These are phyloP conservation scores for Papiliotrema nemorosa DNA, from an alignment of 1,284 basidiomycete genomes.

Conservation along the genomic window DNA sequence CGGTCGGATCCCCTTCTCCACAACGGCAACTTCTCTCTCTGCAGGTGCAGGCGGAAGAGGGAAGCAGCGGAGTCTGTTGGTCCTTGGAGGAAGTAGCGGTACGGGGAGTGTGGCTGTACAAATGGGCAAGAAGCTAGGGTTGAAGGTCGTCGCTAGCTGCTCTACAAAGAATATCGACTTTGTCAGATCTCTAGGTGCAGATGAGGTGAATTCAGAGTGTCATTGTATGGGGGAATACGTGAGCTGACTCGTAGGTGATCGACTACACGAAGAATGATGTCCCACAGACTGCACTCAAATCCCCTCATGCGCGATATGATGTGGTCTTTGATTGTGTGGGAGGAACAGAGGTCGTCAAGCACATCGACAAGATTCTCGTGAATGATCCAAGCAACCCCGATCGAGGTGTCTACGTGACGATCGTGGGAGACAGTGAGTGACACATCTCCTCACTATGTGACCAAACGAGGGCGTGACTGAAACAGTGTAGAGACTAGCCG, in stretches of 20 bases:
- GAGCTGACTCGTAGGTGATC: constrained; percentile 49
- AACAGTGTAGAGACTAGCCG: constrained; percentile 12
- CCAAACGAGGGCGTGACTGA: too few species aligned
- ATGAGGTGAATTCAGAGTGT: constrained; percentile 37
- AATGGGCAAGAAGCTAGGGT: constrained; percentile 59
- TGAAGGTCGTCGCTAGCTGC: constrained; percentile 58
- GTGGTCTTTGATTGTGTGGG: constrained; percentile 42
- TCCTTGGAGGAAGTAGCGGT: constrained; percentile 64
- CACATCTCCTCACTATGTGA: too few species aligned
- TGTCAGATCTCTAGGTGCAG: constrained; percentile 52
- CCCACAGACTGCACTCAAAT: constrained; percentile 48
- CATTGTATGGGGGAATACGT: neutral
- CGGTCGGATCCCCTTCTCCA: constrained; percentile 42
- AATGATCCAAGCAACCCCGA: constrained; percentile 18
- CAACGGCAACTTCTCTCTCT: too few species aligned
- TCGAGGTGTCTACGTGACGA: constrained; percentile 38
- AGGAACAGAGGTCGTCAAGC: constrained; percentile 26
- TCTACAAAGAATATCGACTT: constrained; percentile 56
- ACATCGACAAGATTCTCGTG: constrained; percentile 34
- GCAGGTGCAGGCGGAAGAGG: constrained; percentile 32
- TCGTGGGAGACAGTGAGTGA: constrained; percentile 31
- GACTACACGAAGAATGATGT: constrained; percentile 60
- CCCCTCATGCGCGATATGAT: constrained; percentile 37
- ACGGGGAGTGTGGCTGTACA: constrained; percentile 65
- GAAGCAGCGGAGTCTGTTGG: constrained; percentile 52